Percentiles rank a stretch among this genome's conserved stretches.
phyloP scores from a whole-genome alignment of 345 rosid species.

The Salix arbutifolia region DNA sequence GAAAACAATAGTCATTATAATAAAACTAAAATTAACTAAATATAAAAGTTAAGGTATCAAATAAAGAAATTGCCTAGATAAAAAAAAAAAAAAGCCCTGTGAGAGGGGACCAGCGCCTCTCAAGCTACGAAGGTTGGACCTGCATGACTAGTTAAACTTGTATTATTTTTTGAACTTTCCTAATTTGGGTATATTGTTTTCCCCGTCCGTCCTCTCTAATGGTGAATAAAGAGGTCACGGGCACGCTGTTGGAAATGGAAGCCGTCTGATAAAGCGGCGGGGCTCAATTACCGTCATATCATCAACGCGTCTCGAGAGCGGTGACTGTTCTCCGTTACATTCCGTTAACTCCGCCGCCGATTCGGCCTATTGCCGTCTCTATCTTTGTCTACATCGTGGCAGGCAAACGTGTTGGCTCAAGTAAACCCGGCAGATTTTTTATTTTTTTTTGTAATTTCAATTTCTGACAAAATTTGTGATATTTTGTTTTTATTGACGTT shows the following conservation, averaged over 20 bases:
- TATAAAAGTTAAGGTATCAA: too few species aligned
- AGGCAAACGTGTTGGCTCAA: slow-evolving; percentile 38
- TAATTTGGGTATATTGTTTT: too few species aligned
- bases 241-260: not conserved
- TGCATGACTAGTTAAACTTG: too few species aligned
- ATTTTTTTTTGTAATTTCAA: not conserved
- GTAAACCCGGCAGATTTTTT: slow-evolving; percentile 28
- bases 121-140: too few species aligned
- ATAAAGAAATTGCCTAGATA: too few species aligned
- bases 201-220: too few species aligned
- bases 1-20: too few species aligned
- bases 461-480: not conserved
- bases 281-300: not conserved
- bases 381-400: slow-evolving; percentile 36
- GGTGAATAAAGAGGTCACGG: not conserved
- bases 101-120: too few species aligned
- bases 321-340: not conserved
- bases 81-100: too few species aligned
- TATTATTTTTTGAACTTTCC: too few species aligned
- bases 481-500: not conserved
- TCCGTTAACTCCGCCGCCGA: slow-evolving; percentile 13
- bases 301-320: slow-evolving; percentile 1
- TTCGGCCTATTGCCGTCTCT: slow-evolving; percentile 15
- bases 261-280: slow-evolving; percentile 30
- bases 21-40: too few species aligned